Evolutionary conservation across 2,329 filamentous ascomycete genomes (phyloP), one percentile per base, ranked within the genome.

Genomic region (Byssochlamys sp.): DNA sequence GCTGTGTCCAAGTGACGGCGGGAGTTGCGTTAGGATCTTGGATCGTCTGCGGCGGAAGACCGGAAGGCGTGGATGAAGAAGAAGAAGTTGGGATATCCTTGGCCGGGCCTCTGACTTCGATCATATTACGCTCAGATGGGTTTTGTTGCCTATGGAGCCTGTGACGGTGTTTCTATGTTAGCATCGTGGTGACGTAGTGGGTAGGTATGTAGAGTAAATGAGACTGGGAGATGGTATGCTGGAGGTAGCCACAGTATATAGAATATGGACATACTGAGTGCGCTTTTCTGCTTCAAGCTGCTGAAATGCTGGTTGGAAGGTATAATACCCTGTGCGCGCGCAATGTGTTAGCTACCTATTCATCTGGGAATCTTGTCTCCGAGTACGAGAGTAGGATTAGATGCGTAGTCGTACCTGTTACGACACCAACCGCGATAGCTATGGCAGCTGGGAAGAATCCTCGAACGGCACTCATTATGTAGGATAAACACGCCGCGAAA

Each of bases 261-360:
- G 39, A 9, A 45, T 2, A 24, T 6, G 56, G 12, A 55, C 58
- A n/a, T 58, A 61, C 53, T 60, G 54, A 53, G 60, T 50, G 55
- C 62, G 65, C 54, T 69, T 69, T 33, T 74, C 70, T 48, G 59
- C 55, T 26, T 73, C 67, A 33, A 73, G 63, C 52, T 75, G 66
- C 50, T 69, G 65, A 51, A 75, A 69, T 24, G 73, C 69, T 25
- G 75, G 75, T 55, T 76, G 71, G 65, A 77, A 77, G 56, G 70
- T 71, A 60, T 75, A 72, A 62, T 76, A 76, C 49, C 74, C 75
- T 77, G 60, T 33, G 55, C 57, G 58, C 26, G 58, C 26, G 55
- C 62, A 61, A 65, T 62, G 19, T 19, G 39, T 45, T n/a, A 45
- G n/a, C n/a, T 45, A 45, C 4, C n/a, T 45, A 45, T 45, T 4